These are phyloP conservation scores for Panicum virgatum DNA, from an alignment of 202 grass and related monocot genomes.

Conservation along the genomic window DNA sequence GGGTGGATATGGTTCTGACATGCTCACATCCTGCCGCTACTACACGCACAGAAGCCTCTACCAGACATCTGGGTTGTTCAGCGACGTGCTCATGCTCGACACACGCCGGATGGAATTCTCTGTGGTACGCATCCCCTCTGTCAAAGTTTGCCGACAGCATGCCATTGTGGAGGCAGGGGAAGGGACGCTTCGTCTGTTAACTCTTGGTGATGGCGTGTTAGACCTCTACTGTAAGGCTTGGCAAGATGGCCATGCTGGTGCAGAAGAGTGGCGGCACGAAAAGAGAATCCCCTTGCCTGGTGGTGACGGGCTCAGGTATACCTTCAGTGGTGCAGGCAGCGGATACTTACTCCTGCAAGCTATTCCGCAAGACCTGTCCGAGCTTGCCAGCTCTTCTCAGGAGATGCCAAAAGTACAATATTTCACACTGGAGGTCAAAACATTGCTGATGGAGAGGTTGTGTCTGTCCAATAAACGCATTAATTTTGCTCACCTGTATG, in stretches of 20 bases:
- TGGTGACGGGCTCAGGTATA: neutral
- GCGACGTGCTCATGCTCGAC: neutral
- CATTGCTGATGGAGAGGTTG: neutral
- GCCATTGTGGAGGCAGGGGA: slow-evolving; percentile 1
- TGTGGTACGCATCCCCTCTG: neutral
- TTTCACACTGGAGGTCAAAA: slow-evolving; percentile 19
- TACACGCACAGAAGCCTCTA: neutral
- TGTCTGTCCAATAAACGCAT: neutral
- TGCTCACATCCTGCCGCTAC: neutral
- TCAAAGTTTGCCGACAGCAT: fast-evolving
- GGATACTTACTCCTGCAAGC: neutral
- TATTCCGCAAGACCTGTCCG: neutral
- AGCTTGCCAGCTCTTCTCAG: too few species aligned
- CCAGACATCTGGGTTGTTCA: neutral
- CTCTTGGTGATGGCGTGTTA: neutral
- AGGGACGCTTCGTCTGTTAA: neutral
- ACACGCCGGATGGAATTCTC: neutral
- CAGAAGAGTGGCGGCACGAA: neutral
- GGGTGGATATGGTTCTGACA: neutral
- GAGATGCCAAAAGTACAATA: neutral
- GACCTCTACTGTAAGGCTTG: neutral
- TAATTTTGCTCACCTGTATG: neutral
- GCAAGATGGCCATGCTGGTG: neutral
- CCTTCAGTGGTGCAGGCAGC: neutral
- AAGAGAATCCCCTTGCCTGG: neutral